These are phyloP conservation scores for Coemansia sp. DNA, from an alignment of 192 early-diverging fungal genomes.

Conservation along the genomic window DNA sequence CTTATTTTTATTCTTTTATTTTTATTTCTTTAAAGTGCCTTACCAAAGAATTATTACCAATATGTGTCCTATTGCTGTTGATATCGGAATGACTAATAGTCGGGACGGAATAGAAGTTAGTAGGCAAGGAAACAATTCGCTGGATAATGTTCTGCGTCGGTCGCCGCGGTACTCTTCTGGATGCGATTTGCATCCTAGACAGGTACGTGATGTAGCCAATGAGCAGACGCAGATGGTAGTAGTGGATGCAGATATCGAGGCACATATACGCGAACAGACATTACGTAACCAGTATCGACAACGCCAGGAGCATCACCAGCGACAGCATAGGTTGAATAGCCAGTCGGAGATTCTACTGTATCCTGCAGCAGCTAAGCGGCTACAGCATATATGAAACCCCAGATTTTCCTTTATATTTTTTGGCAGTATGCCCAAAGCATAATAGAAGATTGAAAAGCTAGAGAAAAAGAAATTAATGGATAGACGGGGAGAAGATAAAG, in stretches of 20 bases:
- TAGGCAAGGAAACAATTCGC: not conserved
- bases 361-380: slow-evolving; percentile 24
- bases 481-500: not conserved
- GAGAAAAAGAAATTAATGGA: slow-evolving; percentile 5
- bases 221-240: slow-evolving; percentile 9
- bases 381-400: slow-evolving; percentile 8
- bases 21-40: not conserved
- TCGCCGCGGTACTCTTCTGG: slow-evolving; percentile 41
- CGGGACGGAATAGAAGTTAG: not conserved
- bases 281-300: not conserved
- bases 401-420: not conserved
- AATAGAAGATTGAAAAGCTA: not conserved
- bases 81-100: not conserved
- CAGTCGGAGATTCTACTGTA: slow-evolving; percentile 16
- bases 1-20: no score
- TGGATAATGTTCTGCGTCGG: slow-evolving; percentile 13
- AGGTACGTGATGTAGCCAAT: slow-evolving; percentile 47
- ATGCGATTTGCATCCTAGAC: slow-evolving; percentile 50
- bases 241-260: not conserved
- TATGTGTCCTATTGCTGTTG: slow-evolving; percentile 34
- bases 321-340: not conserved
- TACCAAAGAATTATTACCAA: no score
- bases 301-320: not conserved
- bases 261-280: not conserved
- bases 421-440: no score